phyloP scores from a whole-genome alignment of 208 protist species.

The Borovskyia barvae region DNA sequence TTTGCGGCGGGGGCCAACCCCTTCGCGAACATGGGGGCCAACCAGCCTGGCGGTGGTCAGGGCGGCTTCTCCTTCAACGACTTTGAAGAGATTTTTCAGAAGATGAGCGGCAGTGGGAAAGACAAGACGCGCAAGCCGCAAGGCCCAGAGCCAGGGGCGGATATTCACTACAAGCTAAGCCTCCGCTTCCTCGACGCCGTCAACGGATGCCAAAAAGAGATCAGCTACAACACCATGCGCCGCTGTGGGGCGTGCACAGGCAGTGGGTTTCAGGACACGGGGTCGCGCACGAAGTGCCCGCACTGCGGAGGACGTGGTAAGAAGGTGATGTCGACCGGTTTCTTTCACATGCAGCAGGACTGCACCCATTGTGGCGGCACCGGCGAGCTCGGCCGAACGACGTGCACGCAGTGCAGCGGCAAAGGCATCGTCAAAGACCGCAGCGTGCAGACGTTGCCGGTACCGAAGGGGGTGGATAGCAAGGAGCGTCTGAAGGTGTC shows the following conservation, averaged over 20 bases:
- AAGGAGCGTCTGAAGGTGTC: conserved; percentile 87
- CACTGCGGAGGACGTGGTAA: conserved; percentile 86
- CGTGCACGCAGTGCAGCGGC: conserved; percentile 82
- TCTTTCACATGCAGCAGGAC: conserved; percentile 92
- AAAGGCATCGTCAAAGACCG: conserved; percentile 90
- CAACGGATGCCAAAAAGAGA: conserved; percentile 85
- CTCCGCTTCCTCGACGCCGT: conserved; percentile 84
- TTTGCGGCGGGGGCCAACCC: conserved; percentile 56
- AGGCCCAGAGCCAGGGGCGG: conserved; percentile 80
- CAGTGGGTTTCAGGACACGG: conserved; percentile 78
- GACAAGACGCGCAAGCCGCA: conserved; percentile 85
- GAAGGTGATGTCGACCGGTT: conserved; percentile 90
- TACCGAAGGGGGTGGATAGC: conserved; percentile 88
- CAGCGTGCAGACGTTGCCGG: conserved; percentile 82
- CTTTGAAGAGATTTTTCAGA: conserved; percentile 89
- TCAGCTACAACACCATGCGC: conserved; percentile 89
- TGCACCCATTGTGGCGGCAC: conserved; percentile 88
- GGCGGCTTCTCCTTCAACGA: conserved; percentile 84
- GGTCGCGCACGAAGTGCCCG: conserved; percentile 73
- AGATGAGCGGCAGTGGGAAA: conserved; percentile 79
- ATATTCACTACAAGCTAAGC: conserved; percentile 86
- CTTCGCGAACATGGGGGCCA: conserved; percentile 39
- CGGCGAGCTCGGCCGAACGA: conserved; percentile 72
- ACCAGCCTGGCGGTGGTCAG: conserved; percentile 24
- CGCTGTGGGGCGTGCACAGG: conserved; percentile 81